Evolutionary conservation across 495 filamentous ascomycete genomes (phyloP).

Genomic region (Penicillium parvum): DNA sequence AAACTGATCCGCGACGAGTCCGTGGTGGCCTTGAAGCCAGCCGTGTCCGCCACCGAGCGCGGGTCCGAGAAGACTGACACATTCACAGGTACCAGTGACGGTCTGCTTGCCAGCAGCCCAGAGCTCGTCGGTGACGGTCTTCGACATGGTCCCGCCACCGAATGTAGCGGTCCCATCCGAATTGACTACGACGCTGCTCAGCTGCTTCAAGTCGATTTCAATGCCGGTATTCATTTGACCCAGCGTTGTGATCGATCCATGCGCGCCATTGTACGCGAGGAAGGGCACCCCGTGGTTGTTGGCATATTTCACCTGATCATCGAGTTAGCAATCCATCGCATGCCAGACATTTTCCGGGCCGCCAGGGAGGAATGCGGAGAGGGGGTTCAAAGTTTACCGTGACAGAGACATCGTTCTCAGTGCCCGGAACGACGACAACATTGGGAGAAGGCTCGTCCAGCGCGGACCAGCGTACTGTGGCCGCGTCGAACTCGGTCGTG

Average conservation of each 20-base stretch:
- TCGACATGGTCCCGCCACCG: constrained; percentile 45
- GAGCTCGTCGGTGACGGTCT: constrained; percentile 24
- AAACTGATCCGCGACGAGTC: constrained; percentile 57
- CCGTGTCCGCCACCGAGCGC: constrained; percentile 61
- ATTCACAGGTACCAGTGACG: constrained; percentile 54
- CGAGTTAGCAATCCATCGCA: constrained; percentile 1
- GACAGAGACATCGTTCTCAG: constrained; percentile 48
- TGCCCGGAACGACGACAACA: constrained; percentile 44
- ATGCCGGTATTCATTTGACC: constrained; percentile 45
- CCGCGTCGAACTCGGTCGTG: constrained; percentile 33
- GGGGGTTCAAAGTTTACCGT: constrained; percentile 28
- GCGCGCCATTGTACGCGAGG: constrained; percentile 44
- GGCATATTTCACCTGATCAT: constrained; percentile 40
- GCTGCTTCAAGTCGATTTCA: constrained; percentile 39
- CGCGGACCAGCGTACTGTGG: constrained; percentile 43
- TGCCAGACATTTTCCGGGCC: constrained; percentile 3
- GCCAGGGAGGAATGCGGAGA: neutral
- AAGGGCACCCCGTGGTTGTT: constrained; percentile 45
- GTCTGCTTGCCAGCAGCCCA: constrained; percentile 26
- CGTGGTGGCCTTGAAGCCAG: constrained; percentile 53
- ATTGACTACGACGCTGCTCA: constrained; percentile 39
- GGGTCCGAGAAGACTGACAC: constrained; percentile 51
- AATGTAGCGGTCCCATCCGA: constrained; percentile 44
- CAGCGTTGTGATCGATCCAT: constrained; percentile 42
- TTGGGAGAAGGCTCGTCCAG: constrained; percentile 37